Conservation (phyloP, 192 early-diverging fungal genomes). For the Gryganskiella cystojenkinii region DNA sequence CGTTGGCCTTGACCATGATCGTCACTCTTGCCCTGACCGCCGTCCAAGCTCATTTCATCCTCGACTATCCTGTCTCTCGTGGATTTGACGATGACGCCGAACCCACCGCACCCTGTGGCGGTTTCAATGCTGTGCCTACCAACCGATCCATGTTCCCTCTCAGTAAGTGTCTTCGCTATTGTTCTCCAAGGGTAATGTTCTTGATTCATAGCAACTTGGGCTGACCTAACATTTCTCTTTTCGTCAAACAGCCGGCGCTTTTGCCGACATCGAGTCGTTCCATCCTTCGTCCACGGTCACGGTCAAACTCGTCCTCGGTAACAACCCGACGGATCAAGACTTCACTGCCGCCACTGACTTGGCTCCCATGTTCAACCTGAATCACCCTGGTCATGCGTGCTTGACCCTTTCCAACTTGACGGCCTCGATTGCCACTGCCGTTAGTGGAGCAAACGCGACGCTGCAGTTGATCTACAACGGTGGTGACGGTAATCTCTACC, state of each 20-base stretch:
- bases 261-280: constrained; percentile 52
- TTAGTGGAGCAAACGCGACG: constrained; percentile 58
- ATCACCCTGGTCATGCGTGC: constrained; percentile 47
- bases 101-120: constrained; percentile 58
- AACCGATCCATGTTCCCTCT: constrained; percentile 53
- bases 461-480: constrained; percentile 59
- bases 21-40: too few relatives aligned
- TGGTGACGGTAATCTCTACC: constrained; percentile 57
- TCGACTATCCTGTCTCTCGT: constrained; percentile 55
- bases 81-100: constrained; percentile 52
- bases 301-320: constrained; percentile 43
- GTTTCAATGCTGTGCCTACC: constrained; percentile 40
- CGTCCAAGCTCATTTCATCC: constrained; percentile 51
- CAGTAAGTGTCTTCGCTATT: constrained; percentile 15
- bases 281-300: constrained; percentile 44
- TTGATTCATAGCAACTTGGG: too few relatives aligned
- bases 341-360: constrained; percentile 36
- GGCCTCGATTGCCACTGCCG: constrained; percentile 16
- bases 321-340: constrained; percentile 49
- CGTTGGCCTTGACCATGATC: too few relatives aligned
- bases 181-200: too few relatives aligned
- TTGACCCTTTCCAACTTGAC: constrained; percentile 42
- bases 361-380: constrained; percentile 2
- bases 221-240: too few relatives aligned
- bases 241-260: constrained; percentile 27